Evolutionary conservation across 164 flowering plant species (phyloP).

Genomic region (Nelumbo lutea): DNA sequence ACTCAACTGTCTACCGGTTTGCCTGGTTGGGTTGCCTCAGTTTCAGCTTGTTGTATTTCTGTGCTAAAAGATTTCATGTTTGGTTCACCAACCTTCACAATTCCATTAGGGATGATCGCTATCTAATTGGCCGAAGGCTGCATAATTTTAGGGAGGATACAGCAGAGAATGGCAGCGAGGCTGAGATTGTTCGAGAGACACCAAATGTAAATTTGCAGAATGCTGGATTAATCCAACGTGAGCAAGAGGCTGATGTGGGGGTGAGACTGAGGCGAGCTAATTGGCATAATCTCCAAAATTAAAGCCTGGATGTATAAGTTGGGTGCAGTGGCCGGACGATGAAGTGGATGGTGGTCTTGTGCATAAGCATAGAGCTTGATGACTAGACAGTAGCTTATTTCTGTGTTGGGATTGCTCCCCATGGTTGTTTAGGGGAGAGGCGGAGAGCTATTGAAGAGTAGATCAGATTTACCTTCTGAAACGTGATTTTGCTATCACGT

Average conservation of each 20-base stretch:
- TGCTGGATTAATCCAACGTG: constrained; percentile 21
- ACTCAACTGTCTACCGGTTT: constrained; percentile 96
- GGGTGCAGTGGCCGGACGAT: not conserved
- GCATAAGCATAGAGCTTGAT: too few relatives aligned
- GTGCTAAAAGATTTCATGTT: constrained; percentile 86
- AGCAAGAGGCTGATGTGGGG: constrained; percentile 48
- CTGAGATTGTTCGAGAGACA: constrained; percentile 16
- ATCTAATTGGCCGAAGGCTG: constrained; percentile 84
- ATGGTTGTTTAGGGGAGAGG: too few relatives aligned
- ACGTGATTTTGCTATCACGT: too few relatives aligned
- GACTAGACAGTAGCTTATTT: too few relatives aligned
- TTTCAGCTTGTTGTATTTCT: constrained; percentile 61
- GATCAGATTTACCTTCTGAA: too few relatives aligned
- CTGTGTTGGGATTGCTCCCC: too few relatives aligned
- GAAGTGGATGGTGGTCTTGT: too few relatives aligned
- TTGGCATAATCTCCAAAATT: constrained; percentile 17
- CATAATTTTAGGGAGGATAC: constrained; percentile 76
- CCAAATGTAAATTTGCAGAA: constrained; percentile 14
- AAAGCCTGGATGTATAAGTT: not conserved
- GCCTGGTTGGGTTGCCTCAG: constrained; percentile 95
- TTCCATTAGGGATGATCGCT: constrained; percentile 91
- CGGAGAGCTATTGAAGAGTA: too few relatives aligned
- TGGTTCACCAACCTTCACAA: constrained; percentile 99
- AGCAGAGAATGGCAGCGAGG: constrained; percentile 18
- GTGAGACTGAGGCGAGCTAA: constrained; percentile 46